Evolutionary conservation across 768 basidiomycete species (phyloP).

Genomic region (Clitopilus hobsonii): DNA sequence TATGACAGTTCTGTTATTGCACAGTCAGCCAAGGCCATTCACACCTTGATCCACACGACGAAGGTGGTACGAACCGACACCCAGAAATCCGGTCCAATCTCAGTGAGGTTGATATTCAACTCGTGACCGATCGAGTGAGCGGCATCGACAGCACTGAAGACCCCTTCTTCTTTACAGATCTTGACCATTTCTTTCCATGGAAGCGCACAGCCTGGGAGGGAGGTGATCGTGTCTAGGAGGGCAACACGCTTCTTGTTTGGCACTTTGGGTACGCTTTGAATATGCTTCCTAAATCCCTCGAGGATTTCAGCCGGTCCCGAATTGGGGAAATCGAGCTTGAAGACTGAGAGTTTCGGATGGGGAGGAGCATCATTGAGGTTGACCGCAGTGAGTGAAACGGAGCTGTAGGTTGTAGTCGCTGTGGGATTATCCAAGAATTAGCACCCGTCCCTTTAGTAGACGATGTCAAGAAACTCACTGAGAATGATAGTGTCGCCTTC

Average conservation of each 20-base stretch:
- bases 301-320: constrained; percentile 38
- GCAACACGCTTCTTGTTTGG: constrained; percentile 50
- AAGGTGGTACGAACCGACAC: constrained; percentile 40
- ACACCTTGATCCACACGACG: too few species aligned
- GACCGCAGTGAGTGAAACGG: constrained; percentile 43
- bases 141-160: constrained; percentile 65
- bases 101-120: constrained; percentile 49
- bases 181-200: constrained; percentile 72
- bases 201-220: constrained; percentile 54
- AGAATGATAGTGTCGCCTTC: constrained; percentile 61
- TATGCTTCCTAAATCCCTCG: constrained; percentile 28
- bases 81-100: constrained; percentile 56
- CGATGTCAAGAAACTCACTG: too few species aligned
- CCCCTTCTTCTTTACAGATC: constrained; percentile 57
- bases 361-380: constrained; percentile 53
- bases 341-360: constrained; percentile 41
- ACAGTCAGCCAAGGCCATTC: not conserved
- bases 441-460: too few species aligned
- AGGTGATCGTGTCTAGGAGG: constrained; percentile 63
- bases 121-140: constrained; percentile 80
- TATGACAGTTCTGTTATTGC: constrained; percentile 66
- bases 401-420: constrained; percentile 36
- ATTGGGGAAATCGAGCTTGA: constrained; percentile 52
- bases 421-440: not conserved
- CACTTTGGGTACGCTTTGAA: constrained; percentile 7